Conservation (phyloP, 2,329 filamentous ascomycete species). For the Aspergillus chevalieri region DNA sequence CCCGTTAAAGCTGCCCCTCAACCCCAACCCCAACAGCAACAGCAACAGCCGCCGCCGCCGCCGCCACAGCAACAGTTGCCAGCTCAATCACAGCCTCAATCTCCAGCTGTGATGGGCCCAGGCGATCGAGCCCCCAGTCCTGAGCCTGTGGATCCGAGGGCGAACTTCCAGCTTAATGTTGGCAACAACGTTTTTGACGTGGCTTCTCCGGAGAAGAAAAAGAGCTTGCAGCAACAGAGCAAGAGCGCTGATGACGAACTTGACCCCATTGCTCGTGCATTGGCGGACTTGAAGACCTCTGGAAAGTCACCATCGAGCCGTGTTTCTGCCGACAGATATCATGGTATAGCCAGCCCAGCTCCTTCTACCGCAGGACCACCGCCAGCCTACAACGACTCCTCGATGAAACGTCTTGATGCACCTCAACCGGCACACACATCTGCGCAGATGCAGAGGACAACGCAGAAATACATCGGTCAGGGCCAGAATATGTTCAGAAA, state of each 20-base stretch:
- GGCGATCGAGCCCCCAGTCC: conserved; percentile 54
- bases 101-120: conserved; percentile 7
- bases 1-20: conserved; percentile 38
- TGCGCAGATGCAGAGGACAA: conserved; percentile 91
- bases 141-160: conserved; percentile 83
- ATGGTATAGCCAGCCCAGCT: conserved; percentile 81
- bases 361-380: conserved; percentile 53
- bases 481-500: conserved; percentile 68
- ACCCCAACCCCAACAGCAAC: conserved; percentile 9
- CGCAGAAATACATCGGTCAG: conserved; percentile 78
- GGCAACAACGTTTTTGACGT: conserved; percentile 96
- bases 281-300: conserved; percentile 87
- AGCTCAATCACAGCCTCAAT: conserved; percentile 6
- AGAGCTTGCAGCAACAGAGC: conserved; percentile 32
- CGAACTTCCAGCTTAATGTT: conserved; percentile 86
- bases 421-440: conserved; percentile 89
- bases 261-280: conserved; percentile 85
- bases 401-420: conserved; percentile 73
- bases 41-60: not conserved
- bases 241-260: conserved; percentile 53
- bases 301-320: conserved; percentile 72
- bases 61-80: not conserved
- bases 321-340: conserved; percentile 93
- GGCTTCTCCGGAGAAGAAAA: conserved; percentile 63
- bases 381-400: conserved; percentile 72